Evolutionary conservation across 2,329 filamentous ascomycete species (phyloP).

Genomic region (Lasiodiplodia hormozganensis): DNA sequence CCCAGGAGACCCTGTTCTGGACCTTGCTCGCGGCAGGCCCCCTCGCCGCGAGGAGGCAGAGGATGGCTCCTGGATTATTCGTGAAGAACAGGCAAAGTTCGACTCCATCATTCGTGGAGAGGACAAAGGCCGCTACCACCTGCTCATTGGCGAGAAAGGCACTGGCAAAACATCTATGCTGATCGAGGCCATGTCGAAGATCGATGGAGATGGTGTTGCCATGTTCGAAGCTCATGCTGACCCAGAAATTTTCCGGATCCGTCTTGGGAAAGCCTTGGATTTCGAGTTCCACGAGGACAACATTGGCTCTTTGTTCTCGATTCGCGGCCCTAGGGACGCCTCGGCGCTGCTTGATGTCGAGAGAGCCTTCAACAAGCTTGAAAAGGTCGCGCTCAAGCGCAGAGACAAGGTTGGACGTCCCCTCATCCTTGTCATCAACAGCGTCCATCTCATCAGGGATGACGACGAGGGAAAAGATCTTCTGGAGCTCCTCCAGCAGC

Average conservation of each 20-base stretch:
- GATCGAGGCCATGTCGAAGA: slow-evolving; percentile 91
- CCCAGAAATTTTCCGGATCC: slow-evolving; percentile 90
- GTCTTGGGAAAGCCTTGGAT: slow-evolving; percentile 90
- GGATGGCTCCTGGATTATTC: slow-evolving; percentile 75
- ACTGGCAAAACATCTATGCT: slow-evolving; percentile 98
- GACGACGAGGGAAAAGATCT: slow-evolving; percentile 93
- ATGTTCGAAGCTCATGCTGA: slow-evolving; percentile 98
- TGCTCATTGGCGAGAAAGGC: slow-evolving; percentile 93
- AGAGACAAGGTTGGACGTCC: slow-evolving; percentile 69
- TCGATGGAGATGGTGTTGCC: slow-evolving; percentile 84
- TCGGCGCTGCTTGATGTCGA: slow-evolving; percentile 95
- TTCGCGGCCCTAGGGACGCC: slow-evolving; percentile 88
- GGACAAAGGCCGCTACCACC: slow-evolving; percentile 81
- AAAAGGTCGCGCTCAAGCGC: slow-evolving; percentile 86
- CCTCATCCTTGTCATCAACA: slow-evolving; percentile 92
- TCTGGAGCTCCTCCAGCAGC: slow-evolving; percentile 92
- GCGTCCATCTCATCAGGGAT: slow-evolving; percentile 87
- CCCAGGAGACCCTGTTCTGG: slow-evolving; percentile 88
- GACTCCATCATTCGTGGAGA: slow-evolving; percentile 82
- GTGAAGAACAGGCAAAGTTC: slow-evolving; percentile 81
- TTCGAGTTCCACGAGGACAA: slow-evolving; percentile 99
- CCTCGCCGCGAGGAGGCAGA: slow-evolving; percentile 51
- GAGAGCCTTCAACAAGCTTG: slow-evolving; percentile 94
- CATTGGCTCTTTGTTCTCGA: slow-evolving; percentile 94
- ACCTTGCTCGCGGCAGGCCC: slow-evolving; percentile 57